These are phyloP conservation scores for Phaseolus coccineus DNA, from an alignment of 331 rosid species.

Conservation along the genomic window DNA sequence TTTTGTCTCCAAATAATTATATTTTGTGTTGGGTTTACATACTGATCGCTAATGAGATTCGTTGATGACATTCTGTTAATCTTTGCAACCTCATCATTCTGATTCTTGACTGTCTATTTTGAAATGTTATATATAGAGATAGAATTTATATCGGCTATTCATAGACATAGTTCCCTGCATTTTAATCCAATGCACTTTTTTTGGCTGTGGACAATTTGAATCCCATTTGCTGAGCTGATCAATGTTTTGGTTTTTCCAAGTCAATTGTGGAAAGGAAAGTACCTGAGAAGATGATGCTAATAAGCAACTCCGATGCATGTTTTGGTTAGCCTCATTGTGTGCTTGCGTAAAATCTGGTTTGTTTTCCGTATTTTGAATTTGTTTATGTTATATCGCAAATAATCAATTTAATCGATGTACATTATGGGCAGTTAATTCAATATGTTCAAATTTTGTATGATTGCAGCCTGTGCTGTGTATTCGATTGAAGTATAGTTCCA, in stretches of 20 bases:
- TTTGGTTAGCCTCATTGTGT: not conserved
- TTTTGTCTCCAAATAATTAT: not conserved
- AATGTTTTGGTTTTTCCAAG: not conserved
- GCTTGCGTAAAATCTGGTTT: not conserved
- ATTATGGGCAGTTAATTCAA: not conserved
- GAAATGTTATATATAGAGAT: not conserved
- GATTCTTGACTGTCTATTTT: not conserved
- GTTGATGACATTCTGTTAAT: not conserved
- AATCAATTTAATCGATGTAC: not conserved
- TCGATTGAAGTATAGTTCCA: no score
- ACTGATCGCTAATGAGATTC: not conserved
- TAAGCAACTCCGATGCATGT: slow-evolving; percentile 5
- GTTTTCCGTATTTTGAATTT: slow-evolving; percentile 15
- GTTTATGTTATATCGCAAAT: not conserved
- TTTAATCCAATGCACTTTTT: not conserved
- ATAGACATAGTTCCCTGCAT: not conserved
- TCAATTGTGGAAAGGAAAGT: slow-evolving; percentile 4
- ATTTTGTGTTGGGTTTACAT: not conserved
- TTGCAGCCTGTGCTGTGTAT: not conserved
- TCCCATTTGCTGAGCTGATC: slow-evolving; percentile 12
- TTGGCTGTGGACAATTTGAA: not conserved
- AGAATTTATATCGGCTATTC: not conserved
- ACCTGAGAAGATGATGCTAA: not conserved
- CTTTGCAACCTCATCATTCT: not conserved
- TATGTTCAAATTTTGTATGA: not conserved